These are phyloP conservation scores for Gloeopeniophorella convolvens DNA, from an alignment of 768 basidiomycete species.

Conservation along the genomic window DNA sequence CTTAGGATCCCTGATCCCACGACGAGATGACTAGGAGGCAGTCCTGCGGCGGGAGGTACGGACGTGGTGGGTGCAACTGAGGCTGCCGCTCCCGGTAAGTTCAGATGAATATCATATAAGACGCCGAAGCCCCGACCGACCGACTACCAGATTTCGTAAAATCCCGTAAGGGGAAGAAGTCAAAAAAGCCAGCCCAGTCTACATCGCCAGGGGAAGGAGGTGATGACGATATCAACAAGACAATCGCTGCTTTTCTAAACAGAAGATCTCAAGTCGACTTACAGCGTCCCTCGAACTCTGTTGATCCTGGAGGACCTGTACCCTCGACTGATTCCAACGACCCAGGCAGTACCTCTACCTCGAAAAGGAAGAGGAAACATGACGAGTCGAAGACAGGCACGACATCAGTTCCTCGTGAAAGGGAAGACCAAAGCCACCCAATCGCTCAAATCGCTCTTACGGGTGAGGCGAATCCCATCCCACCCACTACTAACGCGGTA, in stretches of 20 bases:
- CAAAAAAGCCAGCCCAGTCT: neutral
- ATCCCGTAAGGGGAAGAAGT: neutral
- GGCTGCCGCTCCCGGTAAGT: slow-evolving; percentile 3
- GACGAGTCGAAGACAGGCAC: neutral
- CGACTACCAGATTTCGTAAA: slow-evolving; percentile 1
- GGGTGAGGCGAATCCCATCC: neutral
- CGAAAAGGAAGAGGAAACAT: neutral
- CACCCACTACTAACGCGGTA: neutral
- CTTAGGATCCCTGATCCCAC: too few relatives aligned
- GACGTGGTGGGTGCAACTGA: neutral
- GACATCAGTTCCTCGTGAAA: too few relatives aligned
- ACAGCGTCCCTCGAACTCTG: neutral
- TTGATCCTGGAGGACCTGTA: neutral
- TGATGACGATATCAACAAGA: slow-evolving; percentile 14
- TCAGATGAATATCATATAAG: neutral
- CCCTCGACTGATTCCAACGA: neutral
- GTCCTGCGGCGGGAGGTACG: too few relatives aligned
- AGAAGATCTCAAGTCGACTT: neutral
- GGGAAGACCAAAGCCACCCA: neutral
- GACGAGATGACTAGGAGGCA: too few relatives aligned
- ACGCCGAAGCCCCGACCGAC: neutral
- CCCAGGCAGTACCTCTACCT: neutral
- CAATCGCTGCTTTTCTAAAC: slow-evolving; percentile 9
- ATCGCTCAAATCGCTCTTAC: neutral
- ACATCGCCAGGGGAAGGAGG: neutral